Evolutionary conservation across 306 rosid genomes (phyloP).

Genomic region (Mucuna pruriens): DNA sequence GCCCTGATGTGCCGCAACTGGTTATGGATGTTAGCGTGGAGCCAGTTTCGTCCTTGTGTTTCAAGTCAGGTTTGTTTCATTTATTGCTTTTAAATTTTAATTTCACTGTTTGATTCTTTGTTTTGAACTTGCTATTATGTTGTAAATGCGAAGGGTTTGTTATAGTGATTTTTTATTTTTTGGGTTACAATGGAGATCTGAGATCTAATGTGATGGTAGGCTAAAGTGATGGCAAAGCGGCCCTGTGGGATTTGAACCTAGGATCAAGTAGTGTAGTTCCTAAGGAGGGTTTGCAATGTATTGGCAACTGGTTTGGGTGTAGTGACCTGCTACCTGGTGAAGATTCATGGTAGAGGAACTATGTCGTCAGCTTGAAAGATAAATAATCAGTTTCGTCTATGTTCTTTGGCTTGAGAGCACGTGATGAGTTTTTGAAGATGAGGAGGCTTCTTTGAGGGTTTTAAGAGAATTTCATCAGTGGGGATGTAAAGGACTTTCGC

Average conservation of each 20-base stretch:
- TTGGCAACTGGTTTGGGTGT: not conserved
- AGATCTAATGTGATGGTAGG: not conserved
- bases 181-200: not conserved
- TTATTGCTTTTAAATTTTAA: not conserved
- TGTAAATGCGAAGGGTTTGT: not conserved
- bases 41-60: slow-evolving; percentile 73
- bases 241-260: not conserved
- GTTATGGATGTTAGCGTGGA: slow-evolving; percentile 74
- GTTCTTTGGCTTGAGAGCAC: not conserved
- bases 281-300: not conserved
- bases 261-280: not conserved
- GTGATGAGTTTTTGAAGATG: not conserved
- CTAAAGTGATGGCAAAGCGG: not conserved
- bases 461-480: not conserved
- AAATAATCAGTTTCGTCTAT: not conserved
- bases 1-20: slow-evolving; percentile 58
- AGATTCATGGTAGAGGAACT: not conserved
- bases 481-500: not conserved
- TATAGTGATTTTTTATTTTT: not conserved
- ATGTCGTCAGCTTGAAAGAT: not conserved
- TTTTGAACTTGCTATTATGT: not conserved
- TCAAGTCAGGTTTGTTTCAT: slow-evolving; percentile 63
- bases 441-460: not conserved
- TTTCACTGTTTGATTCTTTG: not conserved
- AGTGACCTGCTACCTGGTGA: not conserved